Evolutionary conservation across 805 yeast species (phyloP).

Genomic region (Groenewaldozyma tartarivorans): DNA sequence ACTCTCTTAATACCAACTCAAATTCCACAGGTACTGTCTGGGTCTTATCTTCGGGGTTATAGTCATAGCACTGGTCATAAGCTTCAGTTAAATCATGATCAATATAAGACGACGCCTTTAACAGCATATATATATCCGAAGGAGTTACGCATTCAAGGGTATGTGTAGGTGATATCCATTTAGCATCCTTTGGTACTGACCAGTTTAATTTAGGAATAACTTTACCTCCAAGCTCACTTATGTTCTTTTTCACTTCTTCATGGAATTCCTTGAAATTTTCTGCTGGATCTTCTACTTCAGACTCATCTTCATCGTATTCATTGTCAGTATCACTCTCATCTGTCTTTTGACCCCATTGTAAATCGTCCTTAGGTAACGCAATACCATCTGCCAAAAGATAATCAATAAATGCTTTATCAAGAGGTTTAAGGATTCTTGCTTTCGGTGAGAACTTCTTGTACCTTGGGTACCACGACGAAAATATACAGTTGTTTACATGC

Average conservation of each 20-base stretch:
- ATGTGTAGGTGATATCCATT: conserved; percentile 80
- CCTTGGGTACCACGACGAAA: conserved; percentile 49
- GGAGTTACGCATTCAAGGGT: conserved; percentile 61
- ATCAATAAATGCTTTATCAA: conserved; percentile 48
- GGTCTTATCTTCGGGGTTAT: conserved; percentile 20
- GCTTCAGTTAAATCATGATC: conserved; percentile 75
- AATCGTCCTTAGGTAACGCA: conserved; percentile 41
- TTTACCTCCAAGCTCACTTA: conserved; percentile 41
- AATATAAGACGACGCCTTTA: conserved; percentile 82
- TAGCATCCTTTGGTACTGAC: conserved; percentile 94
- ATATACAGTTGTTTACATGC: conserved; percentile 44
- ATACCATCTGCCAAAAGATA: conserved; percentile 65
- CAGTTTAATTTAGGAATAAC: conserved; percentile 90
- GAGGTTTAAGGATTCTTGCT: conserved; percentile 43
- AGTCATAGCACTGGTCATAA: conserved; percentile 40
- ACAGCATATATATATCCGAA: conserved; percentile 66
- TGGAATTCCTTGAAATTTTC: conserved; percentile 53
- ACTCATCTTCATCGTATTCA: conserved; percentile 14
- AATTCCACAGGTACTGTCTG: conserved; percentile 28
- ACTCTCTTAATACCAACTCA: conserved; percentile 59
- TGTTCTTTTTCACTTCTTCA: conserved; percentile 34
- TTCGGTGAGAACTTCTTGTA: conserved; percentile 43
- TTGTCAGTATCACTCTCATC: conserved; percentile 29
- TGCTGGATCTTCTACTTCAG: conserved; percentile 33
- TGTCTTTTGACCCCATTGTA: conserved; percentile 69